phyloP scores from a whole-genome alignment of 2,329 filamentous ascomycete genomes.

The Elsinoe batatas region DNA sequence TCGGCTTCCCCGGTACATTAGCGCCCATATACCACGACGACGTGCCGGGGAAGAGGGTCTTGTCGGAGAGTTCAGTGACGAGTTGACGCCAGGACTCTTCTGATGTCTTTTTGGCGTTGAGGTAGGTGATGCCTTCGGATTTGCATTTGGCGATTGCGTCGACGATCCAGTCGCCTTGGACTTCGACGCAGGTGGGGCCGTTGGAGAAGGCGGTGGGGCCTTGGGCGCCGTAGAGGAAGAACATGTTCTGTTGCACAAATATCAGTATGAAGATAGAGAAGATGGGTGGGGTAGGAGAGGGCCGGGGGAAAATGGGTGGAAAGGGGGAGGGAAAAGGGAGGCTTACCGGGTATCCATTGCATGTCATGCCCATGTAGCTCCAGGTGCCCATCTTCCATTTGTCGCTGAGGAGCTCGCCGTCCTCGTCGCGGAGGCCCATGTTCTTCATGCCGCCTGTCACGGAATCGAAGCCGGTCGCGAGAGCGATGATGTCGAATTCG shows the following conservation, averaged over 20 bases:
- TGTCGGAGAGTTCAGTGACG: constrained; percentile 32
- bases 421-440: constrained; percentile 27
- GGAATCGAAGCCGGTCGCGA: constrained; percentile 39
- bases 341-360: constrained; percentile 27
- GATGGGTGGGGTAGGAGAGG: background rate
- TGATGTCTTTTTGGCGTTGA: constrained; percentile 33
- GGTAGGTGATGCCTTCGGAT: constrained; percentile 29
- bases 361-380: constrained; percentile 35
- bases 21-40: constrained; percentile 37
- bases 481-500: constrained; percentile 38
- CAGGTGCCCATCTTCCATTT: constrained; percentile 36
- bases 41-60: constrained; percentile 33
- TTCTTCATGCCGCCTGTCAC: constrained; percentile 39
- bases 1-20: constrained; percentile 37
- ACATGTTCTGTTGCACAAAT: constrained; percentile 15
- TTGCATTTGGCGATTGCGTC: constrained; percentile 32
- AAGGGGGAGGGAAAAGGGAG: background rate
- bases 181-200: constrained; percentile 36
- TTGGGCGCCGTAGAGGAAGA: constrained; percentile 36
- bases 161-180: constrained; percentile 37
- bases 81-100: constrained; percentile 33
- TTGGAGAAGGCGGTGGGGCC: constrained; percentile 39
- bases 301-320: background rate
- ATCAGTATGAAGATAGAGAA: background rate
- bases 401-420: constrained; percentile 30